A percentile compares a stretch with the other conserved stretches of the same genome.
Evolutionary conservation across 345 rosid genomes (phyloP).

Genomic region (Populus deltoides): DNA sequence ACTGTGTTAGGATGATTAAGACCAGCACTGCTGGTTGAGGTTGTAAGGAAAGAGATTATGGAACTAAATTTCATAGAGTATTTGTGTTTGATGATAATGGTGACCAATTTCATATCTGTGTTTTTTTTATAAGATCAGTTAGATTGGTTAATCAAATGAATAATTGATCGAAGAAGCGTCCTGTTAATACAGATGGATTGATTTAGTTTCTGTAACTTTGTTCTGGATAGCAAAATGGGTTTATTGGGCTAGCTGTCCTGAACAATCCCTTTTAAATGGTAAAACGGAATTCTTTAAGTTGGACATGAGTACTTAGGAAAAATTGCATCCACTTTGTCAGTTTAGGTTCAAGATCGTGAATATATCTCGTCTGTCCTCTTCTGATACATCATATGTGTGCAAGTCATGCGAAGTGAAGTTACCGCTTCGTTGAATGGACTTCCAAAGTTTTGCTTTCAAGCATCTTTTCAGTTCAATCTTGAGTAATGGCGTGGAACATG

Average conservation of each 20-base stretch:
- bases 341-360: neutral
- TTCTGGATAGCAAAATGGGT: neutral
- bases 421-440: neutral
- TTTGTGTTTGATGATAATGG: neutral
- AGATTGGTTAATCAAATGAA: neutral
- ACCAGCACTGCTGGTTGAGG: neutral
- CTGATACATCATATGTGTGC: neutral
- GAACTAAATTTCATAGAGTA: too few relatives aligned
- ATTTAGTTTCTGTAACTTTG: neutral
- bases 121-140: neutral
- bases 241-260: neutral
- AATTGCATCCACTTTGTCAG: neutral
- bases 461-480: neutral
- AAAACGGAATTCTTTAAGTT: neutral
- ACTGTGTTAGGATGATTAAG: neutral
- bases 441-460: neutral
- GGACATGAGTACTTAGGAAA: neutral
- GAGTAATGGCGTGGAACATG: neutral
- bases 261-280: neutral
- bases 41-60: neutral
- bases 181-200: neutral
- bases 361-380: neutral
- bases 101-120: neutral
- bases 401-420: neutral
- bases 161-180: neutral